Conservation (phyloP, 192 early-diverging fungal species). For the Coemansia sp. region DNA sequence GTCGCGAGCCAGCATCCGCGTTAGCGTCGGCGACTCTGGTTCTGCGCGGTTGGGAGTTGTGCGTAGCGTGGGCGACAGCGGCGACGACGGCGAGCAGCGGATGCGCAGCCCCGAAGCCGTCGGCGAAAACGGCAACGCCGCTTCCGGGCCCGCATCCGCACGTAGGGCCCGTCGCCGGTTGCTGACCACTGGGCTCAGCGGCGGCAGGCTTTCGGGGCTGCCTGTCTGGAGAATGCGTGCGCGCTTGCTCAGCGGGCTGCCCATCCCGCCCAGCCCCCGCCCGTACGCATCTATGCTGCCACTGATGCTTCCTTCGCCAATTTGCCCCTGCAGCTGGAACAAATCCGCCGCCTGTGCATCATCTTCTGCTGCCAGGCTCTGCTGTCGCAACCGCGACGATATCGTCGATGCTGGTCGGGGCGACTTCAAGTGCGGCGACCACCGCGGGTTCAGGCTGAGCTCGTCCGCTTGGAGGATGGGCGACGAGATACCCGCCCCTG, state of each 20-base stretch:
- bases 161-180: constrained; percentile 38
- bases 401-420: constrained; percentile 48
- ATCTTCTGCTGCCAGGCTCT: constrained; percentile 6
- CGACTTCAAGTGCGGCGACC: constrained; percentile 53
- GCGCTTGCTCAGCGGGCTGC: constrained; percentile 43
- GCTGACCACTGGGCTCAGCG: constrained; percentile 54
- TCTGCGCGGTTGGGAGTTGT: constrained; percentile 36
- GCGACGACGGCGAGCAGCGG: constrained; percentile 49
- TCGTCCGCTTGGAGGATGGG: constrained; percentile 54
- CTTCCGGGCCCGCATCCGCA: constrained; percentile 30
- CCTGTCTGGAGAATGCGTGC: constrained; percentile 44
- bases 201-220: constrained; percentile 52
- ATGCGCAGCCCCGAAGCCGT: constrained; percentile 40
- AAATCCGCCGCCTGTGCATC: not conserved
- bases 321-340: constrained; percentile 1
- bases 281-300: not conserved
- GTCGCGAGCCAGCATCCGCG: constrained; percentile 31
- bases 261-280: constrained; percentile 15
- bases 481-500: constrained; percentile 21
- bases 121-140: constrained; percentile 42
- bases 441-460: constrained; percentile 52
- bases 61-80: constrained; percentile 41
- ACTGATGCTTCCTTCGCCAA: not conserved
- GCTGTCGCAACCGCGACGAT: constrained; percentile 37
- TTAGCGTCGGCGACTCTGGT: constrained; percentile 50